Percentiles rank a stretch among this genome's conserved stretches.
phyloP scores from a whole-genome alignment of 164 flowering plant genomes.

The Chimonanthus salicifolius region DNA sequence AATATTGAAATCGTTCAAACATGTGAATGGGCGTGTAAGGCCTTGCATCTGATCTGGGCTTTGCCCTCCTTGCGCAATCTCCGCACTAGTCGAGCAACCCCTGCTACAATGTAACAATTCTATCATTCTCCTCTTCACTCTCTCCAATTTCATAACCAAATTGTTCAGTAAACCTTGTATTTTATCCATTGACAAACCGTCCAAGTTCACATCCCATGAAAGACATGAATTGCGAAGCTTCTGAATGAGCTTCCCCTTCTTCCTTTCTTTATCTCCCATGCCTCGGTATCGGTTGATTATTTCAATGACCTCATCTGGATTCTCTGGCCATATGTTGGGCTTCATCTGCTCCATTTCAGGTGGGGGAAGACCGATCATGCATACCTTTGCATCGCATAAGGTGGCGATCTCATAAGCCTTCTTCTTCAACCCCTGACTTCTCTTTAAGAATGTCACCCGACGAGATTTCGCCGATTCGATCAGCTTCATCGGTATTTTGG shows the following conservation, averaged over 20 bases:
- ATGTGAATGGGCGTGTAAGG: no score
- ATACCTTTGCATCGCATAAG: background rate
- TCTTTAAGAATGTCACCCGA: background rate
- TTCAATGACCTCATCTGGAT: background rate
- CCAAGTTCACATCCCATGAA: background rate
- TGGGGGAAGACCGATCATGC: background rate
- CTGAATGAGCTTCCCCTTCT: background rate
- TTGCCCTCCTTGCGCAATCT: no score
- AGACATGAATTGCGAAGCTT: background rate
- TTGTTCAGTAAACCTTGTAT: background rate
- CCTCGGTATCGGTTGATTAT: background rate
- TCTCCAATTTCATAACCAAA: background rate
- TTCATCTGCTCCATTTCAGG: background rate
- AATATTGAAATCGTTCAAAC: no score
- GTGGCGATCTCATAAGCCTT: background rate
- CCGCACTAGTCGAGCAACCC: no score
- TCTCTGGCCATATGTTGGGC: slow-evolving; percentile 3
- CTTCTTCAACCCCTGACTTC: background rate
- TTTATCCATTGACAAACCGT: background rate
- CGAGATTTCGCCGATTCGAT: background rate
- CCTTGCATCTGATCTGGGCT: no score
- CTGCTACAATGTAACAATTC: background rate
- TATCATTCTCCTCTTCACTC: no score
- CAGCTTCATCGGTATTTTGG: background rate
- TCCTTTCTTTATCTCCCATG: background rate